Conservation (phyloP, 345 rosid species). For the Sisymbrium irio region DNA sequence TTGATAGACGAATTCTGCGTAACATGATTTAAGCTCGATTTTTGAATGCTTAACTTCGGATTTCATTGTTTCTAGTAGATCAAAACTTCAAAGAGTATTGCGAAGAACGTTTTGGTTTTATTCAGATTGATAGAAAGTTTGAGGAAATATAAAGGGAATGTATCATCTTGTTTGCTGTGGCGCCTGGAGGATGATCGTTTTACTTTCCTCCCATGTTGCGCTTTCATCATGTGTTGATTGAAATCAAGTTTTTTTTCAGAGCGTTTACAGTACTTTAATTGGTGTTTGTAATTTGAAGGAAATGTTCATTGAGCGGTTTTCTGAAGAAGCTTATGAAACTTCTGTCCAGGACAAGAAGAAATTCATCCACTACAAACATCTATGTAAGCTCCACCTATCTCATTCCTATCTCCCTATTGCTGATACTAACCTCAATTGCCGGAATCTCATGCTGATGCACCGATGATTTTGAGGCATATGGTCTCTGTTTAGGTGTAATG, state of each 20-base stretch:
- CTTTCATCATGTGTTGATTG: not conserved
- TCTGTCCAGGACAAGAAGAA: conserved; percentile 54
- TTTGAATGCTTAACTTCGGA: not conserved
- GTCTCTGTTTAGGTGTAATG: too few species aligned
- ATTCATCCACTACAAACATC: conserved; percentile 66
- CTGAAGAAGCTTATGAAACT: conserved; percentile 59
- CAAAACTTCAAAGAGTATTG: not conserved
- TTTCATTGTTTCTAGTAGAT: not conserved
- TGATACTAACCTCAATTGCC: not conserved
- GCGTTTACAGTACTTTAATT: not conserved
- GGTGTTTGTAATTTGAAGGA: conserved; percentile 47
- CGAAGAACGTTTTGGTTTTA: not conserved
- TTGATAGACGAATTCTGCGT: not conserved
- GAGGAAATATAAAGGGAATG: too few species aligned
- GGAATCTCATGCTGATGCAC: not conserved
- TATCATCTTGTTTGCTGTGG: not conserved
- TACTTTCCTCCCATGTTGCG: not conserved
- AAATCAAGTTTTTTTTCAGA: not conserved
- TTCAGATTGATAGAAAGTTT: not conserved
- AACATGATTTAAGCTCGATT: not conserved
- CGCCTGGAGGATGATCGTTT: not conserved
- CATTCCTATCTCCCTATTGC: not conserved
- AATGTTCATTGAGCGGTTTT: conserved; percentile 59
- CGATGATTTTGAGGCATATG: too few species aligned
- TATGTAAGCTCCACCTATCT: conserved; percentile 41